Percentiles rank a stretch among this genome's conserved stretches.
Conservation (phyloP, 116 monocot species). For the Trichopus zeylanicus region DNA sequence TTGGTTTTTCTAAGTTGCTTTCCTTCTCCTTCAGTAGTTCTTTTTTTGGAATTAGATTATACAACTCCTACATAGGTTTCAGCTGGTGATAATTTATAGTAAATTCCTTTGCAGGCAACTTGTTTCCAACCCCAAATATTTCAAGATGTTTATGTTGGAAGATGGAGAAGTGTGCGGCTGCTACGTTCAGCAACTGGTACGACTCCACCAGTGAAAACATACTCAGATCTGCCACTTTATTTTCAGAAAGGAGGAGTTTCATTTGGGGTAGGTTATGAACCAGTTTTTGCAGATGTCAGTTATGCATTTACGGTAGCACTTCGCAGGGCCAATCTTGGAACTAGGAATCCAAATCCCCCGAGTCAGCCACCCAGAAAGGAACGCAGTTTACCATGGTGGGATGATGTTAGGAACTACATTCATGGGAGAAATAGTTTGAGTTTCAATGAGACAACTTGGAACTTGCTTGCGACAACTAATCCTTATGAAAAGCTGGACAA, state of each 20-base stretch:
- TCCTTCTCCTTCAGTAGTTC: not conserved
- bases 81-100: not conserved
- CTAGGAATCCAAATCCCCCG: constrained; percentile 20
- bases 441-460: constrained; percentile 81
- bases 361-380: constrained; percentile 71
- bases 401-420: constrained; percentile 94
- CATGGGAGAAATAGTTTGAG: constrained; percentile 71
- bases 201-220: constrained; percentile 92
- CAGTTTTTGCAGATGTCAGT: constrained; percentile 95
- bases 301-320: constrained; percentile 96
- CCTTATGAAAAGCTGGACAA: constrained; percentile 93
- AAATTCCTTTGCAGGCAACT: constrained; percentile 61
- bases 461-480: constrained; percentile 78
- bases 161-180: constrained; percentile 83
- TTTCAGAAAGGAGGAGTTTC: constrained; percentile 84
- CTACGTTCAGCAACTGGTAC: constrained; percentile 96
- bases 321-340: constrained; percentile 74
- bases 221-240: constrained; percentile 78
- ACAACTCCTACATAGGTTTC: not conserved
- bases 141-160: constrained; percentile 89
- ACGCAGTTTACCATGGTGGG: constrained; percentile 99
- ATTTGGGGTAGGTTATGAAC: constrained; percentile 97
- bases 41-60: too few species aligned
- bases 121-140: constrained; percentile 93
- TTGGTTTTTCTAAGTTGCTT: not conserved